phyloP scores from a whole-genome alignment of 2,329 filamentous ascomycete genomes.

The Talaromyces sp. region DNA sequence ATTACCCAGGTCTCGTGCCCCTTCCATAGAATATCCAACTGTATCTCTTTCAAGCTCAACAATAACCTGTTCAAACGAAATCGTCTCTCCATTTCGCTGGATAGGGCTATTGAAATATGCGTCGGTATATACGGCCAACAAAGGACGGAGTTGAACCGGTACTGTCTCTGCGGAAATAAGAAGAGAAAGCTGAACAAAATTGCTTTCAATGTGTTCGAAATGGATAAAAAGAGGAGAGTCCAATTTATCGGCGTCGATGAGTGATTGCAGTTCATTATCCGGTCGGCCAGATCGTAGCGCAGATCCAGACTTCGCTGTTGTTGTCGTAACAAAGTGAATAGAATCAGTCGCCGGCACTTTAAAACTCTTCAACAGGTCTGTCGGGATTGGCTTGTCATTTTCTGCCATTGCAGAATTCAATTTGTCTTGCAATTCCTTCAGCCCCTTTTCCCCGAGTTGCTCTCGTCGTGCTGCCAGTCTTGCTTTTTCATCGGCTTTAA shows the following conservation, averaged over 20 bases:
- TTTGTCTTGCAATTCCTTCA: conserved; percentile 69
- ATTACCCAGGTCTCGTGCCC: conserved; percentile 67
- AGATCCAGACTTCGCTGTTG: conserved; percentile 75
- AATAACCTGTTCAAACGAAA: conserved; percentile 90
- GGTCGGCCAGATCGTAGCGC: conserved; percentile 67
- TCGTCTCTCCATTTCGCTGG: conserved; percentile 65
- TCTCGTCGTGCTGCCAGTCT: conserved; percentile 75
- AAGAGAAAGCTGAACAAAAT: conserved; percentile 82
- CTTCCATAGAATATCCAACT: conserved; percentile 72
- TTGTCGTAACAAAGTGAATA: conserved; percentile 90
- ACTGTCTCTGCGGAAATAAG: conserved; percentile 74
- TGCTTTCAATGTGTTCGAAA: conserved; percentile 90
- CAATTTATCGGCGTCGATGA: conserved; percentile 66
- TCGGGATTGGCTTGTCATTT: conserved; percentile 83
- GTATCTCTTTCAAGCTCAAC: conserved; percentile 89
- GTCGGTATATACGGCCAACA: conserved; percentile 79
- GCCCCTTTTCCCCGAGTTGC: conserved; percentile 74
- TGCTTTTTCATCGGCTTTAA: conserved; percentile 76
- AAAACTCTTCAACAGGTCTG: conserved; percentile 75
- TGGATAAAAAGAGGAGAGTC: conserved; percentile 84
- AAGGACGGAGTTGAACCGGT: conserved; percentile 76
- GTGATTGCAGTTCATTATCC: conserved; percentile 67
- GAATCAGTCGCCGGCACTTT: conserved; percentile 80
- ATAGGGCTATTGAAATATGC: conserved; percentile 96
- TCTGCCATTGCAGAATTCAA: conserved; percentile 80